Conservation (phyloP, 768 basidiomycete genomes). For the Boletus huronensis region DNA sequence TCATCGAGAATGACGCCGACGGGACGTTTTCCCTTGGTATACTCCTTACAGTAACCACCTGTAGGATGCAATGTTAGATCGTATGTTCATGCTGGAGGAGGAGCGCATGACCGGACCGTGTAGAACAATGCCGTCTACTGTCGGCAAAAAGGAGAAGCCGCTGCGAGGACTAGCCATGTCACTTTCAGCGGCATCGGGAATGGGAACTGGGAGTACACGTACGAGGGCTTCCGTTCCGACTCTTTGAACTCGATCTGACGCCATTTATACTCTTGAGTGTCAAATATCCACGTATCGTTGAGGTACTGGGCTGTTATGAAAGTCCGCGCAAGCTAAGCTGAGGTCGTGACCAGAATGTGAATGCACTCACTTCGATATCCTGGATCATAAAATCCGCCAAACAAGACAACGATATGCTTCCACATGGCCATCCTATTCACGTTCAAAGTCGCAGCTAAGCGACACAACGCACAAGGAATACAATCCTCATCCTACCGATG, state of each 20-base stretch:
- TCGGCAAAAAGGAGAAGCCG: slow-evolving; percentile 83
- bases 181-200: background rate
- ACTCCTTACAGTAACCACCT: slow-evolving; percentile 93
- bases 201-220: slow-evolving; percentile 15
- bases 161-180: slow-evolving; percentile 53
- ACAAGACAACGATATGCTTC: slow-evolving; percentile 84
- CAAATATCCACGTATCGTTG: slow-evolving; percentile 83
- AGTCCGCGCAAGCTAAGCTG: background rate
- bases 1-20: slow-evolving; percentile 88
- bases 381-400: slow-evolving; percentile 89
- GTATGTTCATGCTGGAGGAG: background rate
- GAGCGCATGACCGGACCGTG: slow-evolving; percentile 52
- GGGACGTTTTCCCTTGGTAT: slow-evolving; percentile 78
- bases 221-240: slow-evolving; percentile 74
- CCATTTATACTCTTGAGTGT: slow-evolving; percentile 87
- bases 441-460: background rate
- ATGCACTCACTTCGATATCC: slow-evolving; percentile 62
- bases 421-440: slow-evolving; percentile 75
- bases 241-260: slow-evolving; percentile 69
- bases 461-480: background rate
- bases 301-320: slow-evolving; percentile 62
- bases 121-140: slow-evolving; percentile 72
- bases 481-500: slow-evolving; percentile 49
- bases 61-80: background rate
- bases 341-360: background rate